Conservation (phyloP, 2,329 filamentous ascomycete species). For the Colletotrichum horii region DNA sequence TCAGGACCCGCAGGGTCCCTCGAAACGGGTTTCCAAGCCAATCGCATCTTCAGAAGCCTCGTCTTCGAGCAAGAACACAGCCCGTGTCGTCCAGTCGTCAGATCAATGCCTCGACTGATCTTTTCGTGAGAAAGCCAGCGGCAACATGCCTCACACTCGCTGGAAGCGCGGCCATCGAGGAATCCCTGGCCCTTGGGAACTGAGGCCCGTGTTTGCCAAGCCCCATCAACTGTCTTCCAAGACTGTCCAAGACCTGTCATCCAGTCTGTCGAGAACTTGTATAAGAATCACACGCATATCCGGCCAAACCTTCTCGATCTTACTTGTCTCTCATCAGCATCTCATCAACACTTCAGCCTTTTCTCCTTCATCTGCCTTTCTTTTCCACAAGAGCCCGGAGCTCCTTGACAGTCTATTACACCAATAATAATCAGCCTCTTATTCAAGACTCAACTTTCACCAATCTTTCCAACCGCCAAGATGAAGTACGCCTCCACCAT, state of each 20-base stretch:
- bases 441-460: background rate
- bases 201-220: conserved; percentile 13
- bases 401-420: conserved; percentile 4
- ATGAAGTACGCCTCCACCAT: conserved; percentile 32
- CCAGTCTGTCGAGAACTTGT: conserved; percentile 16
- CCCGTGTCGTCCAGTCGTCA: conserved; percentile 3
- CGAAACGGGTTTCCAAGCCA: conserved; percentile 11
- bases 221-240: conserved; percentile 13
- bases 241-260: conserved; percentile 11
- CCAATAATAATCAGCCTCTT: background rate
- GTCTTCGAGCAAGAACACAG: background rate
- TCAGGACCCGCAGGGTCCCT: conserved; percentile 7
- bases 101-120: conserved; percentile 21
- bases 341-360: conserved; percentile 16
- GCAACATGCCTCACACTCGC: conserved; percentile 4
- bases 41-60: conserved; percentile 14
- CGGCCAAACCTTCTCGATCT: background rate
- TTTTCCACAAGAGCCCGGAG: conserved; percentile 21
- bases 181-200: background rate
- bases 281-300: conserved; percentile 17
- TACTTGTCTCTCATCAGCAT: conserved; percentile 1
- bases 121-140: conserved; percentile 4
- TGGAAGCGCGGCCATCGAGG: background rate
- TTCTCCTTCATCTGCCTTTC: conserved; percentile 13
- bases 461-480: conserved; percentile 17